Evolutionary conservation across 2,329 filamentous ascomycete species (phyloP), one percentile per base, ranked within the genome.

Genomic region (Epichloe sylvatica): DNA sequence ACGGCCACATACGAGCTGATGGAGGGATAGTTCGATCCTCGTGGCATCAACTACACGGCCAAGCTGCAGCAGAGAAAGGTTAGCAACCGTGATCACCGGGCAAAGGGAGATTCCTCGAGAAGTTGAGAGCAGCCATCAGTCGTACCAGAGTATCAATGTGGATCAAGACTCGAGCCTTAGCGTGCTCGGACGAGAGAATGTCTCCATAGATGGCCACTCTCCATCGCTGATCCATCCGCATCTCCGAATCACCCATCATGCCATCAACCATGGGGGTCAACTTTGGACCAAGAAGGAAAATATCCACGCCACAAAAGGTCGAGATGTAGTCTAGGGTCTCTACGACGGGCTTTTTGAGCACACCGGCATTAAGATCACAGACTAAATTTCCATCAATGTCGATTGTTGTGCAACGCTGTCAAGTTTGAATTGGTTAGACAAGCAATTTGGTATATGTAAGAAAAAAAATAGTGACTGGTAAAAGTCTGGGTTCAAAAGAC

Each of bases 141-240:
- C 54, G 52, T 76, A 92, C 86, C 71, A 94, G 80, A 68, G 89
- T 87, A 66, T 98, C 92, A 63, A 98, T 97, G 75, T 96, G 92
- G 66, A 97, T 94, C 65, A 98, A 72, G 39, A 96, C 83, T 56
- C 92, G 81, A 17, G 91, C 95, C 75, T 98, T 98, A 49, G 92
- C 92, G 68, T 97, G 91, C 67, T 98, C 92, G 30, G 88, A 85
- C 57, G 89, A 95, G 70, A 97, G 81, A 67, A 92, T 84, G 64
- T 98, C 92, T 49, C 92, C 91, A 60, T 92, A 98, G 56, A 98
- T 94, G 59, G 88, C 86, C 53, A 96, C 84, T 62, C 91, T 83
- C 73, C 94, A 89, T 58, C 91, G 81, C 66, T 92, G 86, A 65
- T 96, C 90, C 59, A 87, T 84, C 57, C 86, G 86, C 60, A 92